Conservation (phyloP, 768 basidiomycete genomes). For the Steccherinum ochraceum region DNA sequence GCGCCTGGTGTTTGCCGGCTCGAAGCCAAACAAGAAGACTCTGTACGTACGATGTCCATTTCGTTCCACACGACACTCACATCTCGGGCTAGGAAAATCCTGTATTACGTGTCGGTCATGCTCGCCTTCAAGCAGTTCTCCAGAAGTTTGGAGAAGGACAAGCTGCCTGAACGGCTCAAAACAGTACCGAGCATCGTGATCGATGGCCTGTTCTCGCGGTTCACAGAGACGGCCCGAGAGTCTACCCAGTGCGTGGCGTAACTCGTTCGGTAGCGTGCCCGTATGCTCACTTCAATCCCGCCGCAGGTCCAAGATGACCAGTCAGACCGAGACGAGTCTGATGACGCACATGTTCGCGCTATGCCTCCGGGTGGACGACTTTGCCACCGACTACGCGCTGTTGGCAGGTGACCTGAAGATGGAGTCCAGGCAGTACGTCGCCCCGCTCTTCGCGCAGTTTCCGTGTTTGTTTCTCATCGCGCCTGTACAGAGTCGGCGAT, state of each 20-base stretch:
- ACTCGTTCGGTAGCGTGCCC: too few species aligned
- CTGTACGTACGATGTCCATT: constrained; percentile 38
- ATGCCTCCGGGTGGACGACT: constrained; percentile 75
- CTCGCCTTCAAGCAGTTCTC: constrained; percentile 55
- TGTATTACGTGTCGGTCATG: constrained; percentile 82
- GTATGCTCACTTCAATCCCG: too few species aligned
- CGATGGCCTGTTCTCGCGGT: constrained; percentile 71
- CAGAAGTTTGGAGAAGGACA: constrained; percentile 39
- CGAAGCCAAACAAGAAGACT: constrained; percentile 51
- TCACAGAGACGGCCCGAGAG: constrained; percentile 70
- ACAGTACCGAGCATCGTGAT: constrained; percentile 57
- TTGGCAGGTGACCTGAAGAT: constrained; percentile 75
- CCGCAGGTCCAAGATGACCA: constrained; percentile 44
- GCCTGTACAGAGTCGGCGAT: constrained; percentile 42
- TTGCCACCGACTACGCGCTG: constrained; percentile 56
- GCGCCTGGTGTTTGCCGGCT: constrained; percentile 28
- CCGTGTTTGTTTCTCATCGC: background rate
- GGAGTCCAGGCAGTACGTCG: constrained; percentile 53
- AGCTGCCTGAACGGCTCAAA: constrained; percentile 50
- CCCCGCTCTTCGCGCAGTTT: background rate
- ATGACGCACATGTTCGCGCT: constrained; percentile 77
- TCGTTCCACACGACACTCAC: background rate
- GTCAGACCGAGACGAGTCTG: constrained; percentile 63
- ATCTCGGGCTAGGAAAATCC: constrained; percentile 71
- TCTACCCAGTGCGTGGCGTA: constrained; percentile 53